These are phyloP conservation scores for Rhizopogon vulgaris DNA, from an alignment of 768 basidiomycete genomes.

Conservation along the genomic window DNA sequence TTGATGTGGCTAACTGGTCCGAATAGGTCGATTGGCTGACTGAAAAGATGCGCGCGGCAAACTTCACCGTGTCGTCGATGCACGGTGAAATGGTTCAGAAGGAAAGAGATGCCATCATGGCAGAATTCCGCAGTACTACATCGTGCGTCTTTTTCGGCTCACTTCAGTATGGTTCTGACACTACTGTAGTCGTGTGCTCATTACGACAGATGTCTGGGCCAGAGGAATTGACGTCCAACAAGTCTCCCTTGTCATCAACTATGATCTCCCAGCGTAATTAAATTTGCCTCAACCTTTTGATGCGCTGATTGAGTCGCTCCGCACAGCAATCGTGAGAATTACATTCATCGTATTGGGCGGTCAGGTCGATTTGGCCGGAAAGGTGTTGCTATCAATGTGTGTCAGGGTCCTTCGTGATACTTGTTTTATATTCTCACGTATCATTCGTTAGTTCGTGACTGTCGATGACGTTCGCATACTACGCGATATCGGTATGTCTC, in stretches of 20 bases:
- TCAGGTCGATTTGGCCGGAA: slow-evolving; percentile 98
- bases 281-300: slow-evolving; percentile 3
- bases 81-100: slow-evolving; percentile 96
- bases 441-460: slow-evolving; percentile 67
- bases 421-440: slow-evolving; percentile 11
- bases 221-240: slow-evolving; percentile 98
- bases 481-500: slow-evolving; percentile 82
- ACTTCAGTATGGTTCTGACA: background rate
- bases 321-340: slow-evolving; percentile 90
- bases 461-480: slow-evolving; percentile 95
- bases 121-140: slow-evolving; percentile 89
- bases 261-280: slow-evolving; percentile 89
- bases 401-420: slow-evolving; percentile 21
- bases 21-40: slow-evolving; percentile 92
- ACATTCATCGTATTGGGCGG: slow-evolving; percentile 99
- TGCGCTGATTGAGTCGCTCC: slow-evolving; percentile 10
- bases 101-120: slow-evolving; percentile 94
- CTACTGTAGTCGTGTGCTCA: slow-evolving; percentile 71
- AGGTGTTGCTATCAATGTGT: slow-evolving; percentile 97
- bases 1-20: slow-evolving; percentile 7
- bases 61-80: slow-evolving; percentile 96
- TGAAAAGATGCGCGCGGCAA: slow-evolving; percentile 98
- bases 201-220: slow-evolving; percentile 96
- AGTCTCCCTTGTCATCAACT: slow-evolving; percentile 95
- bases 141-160: slow-evolving; percentile 49